Base-by-base conservation (phyloP, 768 basidiomycete species). In the Suillus hirtellus region DNA sequence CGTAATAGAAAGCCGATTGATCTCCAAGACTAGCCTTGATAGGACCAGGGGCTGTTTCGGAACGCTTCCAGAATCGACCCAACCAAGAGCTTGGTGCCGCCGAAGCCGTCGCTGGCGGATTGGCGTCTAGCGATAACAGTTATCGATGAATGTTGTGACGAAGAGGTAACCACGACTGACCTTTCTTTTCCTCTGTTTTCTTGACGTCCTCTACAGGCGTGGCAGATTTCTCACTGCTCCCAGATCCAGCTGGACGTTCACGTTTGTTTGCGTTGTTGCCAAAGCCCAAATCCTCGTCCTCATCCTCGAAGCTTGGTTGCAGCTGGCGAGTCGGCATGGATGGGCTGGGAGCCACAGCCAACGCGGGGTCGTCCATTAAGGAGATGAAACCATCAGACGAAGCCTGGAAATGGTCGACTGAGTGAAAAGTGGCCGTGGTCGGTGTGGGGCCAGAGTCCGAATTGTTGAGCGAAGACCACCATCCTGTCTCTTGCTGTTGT, bases 21-120 rank as follows among this genome's bases (percentile, higher is more conserved):
- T 99, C 94, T 9, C 97, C 97, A 31, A 99, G 84, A 68, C 90
- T 99, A 21, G 96, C 97, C 72, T 88, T 92, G 62, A 96, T 78
- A 2, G 96, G 95, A 10, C 83, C 93, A 10, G 87, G 80, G 7
- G 80, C 67, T 4, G 81, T 68, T 17, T 89, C 88, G 19, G 81
- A 77, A 58, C 87, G 86, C 69, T 84, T 90, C 88, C 92, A 96
- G 79, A 89, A 87, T 9, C 90, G 83, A 62, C 89, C 87, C 31
- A 98, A 75, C 96, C 96, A 98, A 3, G 88, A 87, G 14, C 87
- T 80, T 27, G 78, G 66, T 3, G 77, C 53, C 38, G 80, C 67
- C 60, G 77, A 66, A 54, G 74, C 66, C 44, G 75, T 68, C 34
- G 71, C 60, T 50, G 60, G 19, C 60, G 61, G 49, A 50, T 59